A percentile compares a stretch with the other conserved stretches of the same genome.
Evolutionary conservation across 331 rosid genomes (phyloP).

Genomic region (Spiraea crenata): DNA sequence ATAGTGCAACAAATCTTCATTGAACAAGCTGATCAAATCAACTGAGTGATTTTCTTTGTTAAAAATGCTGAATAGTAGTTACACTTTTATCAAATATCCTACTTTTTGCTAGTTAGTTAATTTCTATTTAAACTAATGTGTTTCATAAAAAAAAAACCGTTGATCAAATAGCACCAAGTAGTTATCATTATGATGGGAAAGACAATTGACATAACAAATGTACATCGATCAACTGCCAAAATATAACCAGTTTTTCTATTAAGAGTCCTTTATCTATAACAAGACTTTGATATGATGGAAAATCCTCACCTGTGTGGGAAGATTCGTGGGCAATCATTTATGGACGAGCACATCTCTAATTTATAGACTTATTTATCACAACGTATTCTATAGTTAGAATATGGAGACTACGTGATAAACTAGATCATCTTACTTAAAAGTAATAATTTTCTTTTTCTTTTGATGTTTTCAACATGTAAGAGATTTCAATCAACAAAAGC

Average conservation of each 20-base stretch:
- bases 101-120: too few relatives aligned
- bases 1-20: too few relatives aligned
- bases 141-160: background rate
- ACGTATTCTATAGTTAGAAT: conserved; percentile 3
- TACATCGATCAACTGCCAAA: background rate
- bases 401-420: background rate
- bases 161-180: background rate
- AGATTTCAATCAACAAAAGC: background rate
- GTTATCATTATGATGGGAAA: background rate
- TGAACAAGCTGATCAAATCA: too few relatives aligned
- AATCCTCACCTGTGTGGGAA: conserved; percentile 5
- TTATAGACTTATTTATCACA: background rate
- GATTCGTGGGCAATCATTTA: conserved; percentile 20
- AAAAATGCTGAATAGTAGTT: too few relatives aligned
- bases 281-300: conserved; percentile 15
- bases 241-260: background rate
- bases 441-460: background rate
- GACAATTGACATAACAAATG: background rate
- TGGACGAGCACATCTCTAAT: conserved; percentile 10
- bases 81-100: too few relatives aligned
- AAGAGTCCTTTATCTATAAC: background rate
- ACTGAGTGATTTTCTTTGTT: too few relatives aligned
- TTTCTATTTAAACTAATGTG: too few relatives aligned
- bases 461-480: background rate
- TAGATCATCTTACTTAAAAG: conserved; percentile 7